These are phyloP conservation scores for Pulveroboletus sp. DNA, from an alignment of 768 basidiomycete genomes.

Conservation along the genomic window DNA sequence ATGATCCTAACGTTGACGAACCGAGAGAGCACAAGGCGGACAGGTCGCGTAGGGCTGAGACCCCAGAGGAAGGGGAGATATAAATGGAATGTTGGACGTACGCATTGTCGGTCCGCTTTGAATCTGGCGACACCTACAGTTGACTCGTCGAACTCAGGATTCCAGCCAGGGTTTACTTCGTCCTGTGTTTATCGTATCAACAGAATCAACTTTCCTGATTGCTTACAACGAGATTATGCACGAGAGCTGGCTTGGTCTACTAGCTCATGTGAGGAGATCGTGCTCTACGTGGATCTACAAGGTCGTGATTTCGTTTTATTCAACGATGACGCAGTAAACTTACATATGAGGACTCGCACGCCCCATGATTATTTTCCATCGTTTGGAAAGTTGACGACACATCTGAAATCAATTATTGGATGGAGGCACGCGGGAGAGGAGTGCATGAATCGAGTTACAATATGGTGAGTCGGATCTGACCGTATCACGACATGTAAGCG, in stretches of 20 bases:
- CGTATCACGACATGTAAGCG: not conserved
- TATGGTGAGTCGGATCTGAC: conserved; percentile 2
- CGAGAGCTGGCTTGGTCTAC: not conserved
- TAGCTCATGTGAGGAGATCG: not conserved
- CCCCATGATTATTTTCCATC: conserved; percentile 1
- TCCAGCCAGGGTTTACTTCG: not conserved
- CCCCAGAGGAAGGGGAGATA: conserved; percentile 87
- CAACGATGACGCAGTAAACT: conserved; percentile 6
- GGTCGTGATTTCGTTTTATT: conserved; percentile 4
- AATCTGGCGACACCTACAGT: not conserved
- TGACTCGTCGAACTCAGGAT: conserved; percentile 3
- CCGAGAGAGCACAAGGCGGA: conserved; percentile 40
- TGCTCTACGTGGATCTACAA: not conserved
- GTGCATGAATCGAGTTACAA: not conserved
- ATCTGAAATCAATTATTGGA: conserved; percentile 1
- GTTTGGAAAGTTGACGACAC: not conserved
- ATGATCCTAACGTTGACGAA: conserved; percentile 45
- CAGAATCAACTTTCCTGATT: conserved; percentile 1
- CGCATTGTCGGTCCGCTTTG: not conserved
- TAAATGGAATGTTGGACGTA: conserved; percentile 33
- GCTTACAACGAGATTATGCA: not conserved
- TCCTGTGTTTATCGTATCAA: not conserved
- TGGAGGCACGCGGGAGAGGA: not conserved
- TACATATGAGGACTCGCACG: not conserved
- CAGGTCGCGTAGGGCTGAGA: conserved; percentile 55